Evolutionary conservation across 1,284 basidiomycete genomes (phyloP), one percentile per base, ranked within the genome.

Genomic region (Erythrobasidium hasegawianum): DNA sequence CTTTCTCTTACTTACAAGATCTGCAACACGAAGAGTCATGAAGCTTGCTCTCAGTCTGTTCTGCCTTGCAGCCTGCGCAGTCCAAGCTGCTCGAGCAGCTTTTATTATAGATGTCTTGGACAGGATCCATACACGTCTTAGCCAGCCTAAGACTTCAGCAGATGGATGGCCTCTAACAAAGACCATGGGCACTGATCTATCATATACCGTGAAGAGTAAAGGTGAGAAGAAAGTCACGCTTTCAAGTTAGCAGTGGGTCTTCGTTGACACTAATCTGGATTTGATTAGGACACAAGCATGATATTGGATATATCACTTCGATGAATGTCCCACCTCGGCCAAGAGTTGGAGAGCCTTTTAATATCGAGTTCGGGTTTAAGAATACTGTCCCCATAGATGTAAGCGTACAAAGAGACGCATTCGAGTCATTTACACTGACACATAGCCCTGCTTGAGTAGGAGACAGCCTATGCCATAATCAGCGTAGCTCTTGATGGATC

Each of bases 291-390:
- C 43, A 18, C 8, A 47, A 4, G 43, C 14, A n/a, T 47, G 43
- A 47, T 47, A n/a, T 47, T n/a, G 43, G n/a, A 47, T 16, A 16
- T 24, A 47, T 47, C 22, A 47, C 43, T 47, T 47, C 43, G 43
- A 7, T 47, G 43, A 5, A 24, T 14, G n/a, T 47, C 22, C 43
- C 43, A 16, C n/a, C 16, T 14, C 4, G 22, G 43, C 22, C 22
- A 7, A 8, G 4, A 24, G 43, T 47, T 16, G 43, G 43, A 5
- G 7, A 47, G 43, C 43, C 43, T n/a, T 24, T 47, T 8, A 8
- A n/a, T n/a, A 14, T 47, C 43, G 22, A 24, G n/a, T 18, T 47
- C 43, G 43, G 43, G 7, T 24, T 7, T n/a, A 16, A 5, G 7
- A 47, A 18, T 14, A 5, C 43, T 14, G 43, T 47, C 22, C 4